Evolutionary conservation across 1,284 basidiomycete species (phyloP), one percentile per base, ranked within the genome.

Genomic region (Phellopilus nigrolimitatus): DNA sequence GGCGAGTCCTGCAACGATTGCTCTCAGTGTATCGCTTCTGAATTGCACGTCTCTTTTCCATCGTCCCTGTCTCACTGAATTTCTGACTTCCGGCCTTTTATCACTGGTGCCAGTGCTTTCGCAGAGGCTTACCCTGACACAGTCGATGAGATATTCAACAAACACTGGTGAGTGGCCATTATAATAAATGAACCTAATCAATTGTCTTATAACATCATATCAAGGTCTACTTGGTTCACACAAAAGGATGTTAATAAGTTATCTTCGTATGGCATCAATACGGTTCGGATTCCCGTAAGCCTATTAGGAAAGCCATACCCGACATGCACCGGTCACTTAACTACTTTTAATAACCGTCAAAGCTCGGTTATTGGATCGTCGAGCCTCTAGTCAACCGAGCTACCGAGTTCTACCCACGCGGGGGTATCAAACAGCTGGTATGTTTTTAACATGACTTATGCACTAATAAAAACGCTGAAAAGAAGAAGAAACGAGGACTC

Each of bases 331-430:
- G 40, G 3, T 30, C 19, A 12, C 39, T 13, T 5, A 5, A n/a
- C n/a, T 27, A 12, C 19, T 22, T 21, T n/a, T 3, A 34, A 19
- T 27, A 22, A n/a, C n/a, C n/a, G n/a, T n/a, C n/a, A n/a, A 34
- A 88, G 84, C 74, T 90, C 21, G 87, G 88, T 0, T 91, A 83
- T 62, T 91, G 88, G 88, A 82, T 90, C 40, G 68, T 90, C 12
- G 88, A 90, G 62, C 71, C 69, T 5, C 68, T 90, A 5, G 87
- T 90, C 0, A 62, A 88, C 60, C 72, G 80, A 3, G 61, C 63
- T 0, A 71, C 66, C 1, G 88, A 90, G 60, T 75, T 71, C 40
- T 90, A 76, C 60, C 80, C 86, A 12, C 74, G 78, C 31, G 87
- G 88, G 15, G 88, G 88, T 22, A 72, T 89, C 34, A 53, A 62